Percentiles rank a stretch among this genome's conserved stretches.
These are phyloP conservation scores for Xylariaceae sp. DNA, from an alignment of 2,329 filamentous ascomycete genomes.

Conservation along the genomic window DNA sequence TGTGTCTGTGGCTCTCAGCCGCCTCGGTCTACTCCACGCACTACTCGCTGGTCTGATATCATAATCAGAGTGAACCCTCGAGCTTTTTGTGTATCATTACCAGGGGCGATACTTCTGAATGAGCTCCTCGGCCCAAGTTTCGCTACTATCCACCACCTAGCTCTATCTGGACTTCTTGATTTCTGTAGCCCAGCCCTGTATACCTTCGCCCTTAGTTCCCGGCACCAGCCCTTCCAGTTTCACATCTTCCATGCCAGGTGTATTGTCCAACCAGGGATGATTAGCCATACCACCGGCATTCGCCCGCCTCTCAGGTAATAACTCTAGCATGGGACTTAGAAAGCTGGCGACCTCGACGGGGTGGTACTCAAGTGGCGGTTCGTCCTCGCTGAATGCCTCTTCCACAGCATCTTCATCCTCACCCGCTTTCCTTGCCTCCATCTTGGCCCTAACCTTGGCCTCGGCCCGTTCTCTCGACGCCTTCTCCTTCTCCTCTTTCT, in stretches of 20 bases:
- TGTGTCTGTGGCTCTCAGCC: too few relatives aligned
- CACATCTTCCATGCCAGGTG: constrained; percentile 81
- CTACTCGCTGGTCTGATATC: too few relatives aligned
- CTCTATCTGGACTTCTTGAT: constrained; percentile 61
- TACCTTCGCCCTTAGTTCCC: constrained; percentile 83
- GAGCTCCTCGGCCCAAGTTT: too few relatives aligned
- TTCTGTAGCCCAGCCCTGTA: constrained; percentile 90
- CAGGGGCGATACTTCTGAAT: too few relatives aligned
- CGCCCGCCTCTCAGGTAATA: constrained; percentile 82
- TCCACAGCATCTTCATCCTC: constrained; percentile 33
- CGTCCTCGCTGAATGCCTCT: constrained; percentile 29
- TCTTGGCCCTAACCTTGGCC: constrained; percentile 54
- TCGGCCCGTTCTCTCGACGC: constrained; percentile 53
- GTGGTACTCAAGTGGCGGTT: constrained; percentile 31
- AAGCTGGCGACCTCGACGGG: constrained; percentile 66
- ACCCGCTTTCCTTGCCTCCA: constrained; percentile 32
- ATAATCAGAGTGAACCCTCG: too few relatives aligned
- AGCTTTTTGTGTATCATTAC: too few relatives aligned
- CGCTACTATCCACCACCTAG: too few relatives aligned
- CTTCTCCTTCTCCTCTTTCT: constrained; percentile 33
- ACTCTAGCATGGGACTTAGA: constrained; percentile 84
- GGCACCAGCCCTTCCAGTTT: constrained; percentile 71
- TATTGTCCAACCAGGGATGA: constrained; percentile 78
- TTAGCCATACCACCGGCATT: constrained; percentile 95
- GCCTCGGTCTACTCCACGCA: too few relatives aligned